Base-by-base conservation (phyloP, 1,139 yeast genomes). In the Candida glucosophila region DNA sequence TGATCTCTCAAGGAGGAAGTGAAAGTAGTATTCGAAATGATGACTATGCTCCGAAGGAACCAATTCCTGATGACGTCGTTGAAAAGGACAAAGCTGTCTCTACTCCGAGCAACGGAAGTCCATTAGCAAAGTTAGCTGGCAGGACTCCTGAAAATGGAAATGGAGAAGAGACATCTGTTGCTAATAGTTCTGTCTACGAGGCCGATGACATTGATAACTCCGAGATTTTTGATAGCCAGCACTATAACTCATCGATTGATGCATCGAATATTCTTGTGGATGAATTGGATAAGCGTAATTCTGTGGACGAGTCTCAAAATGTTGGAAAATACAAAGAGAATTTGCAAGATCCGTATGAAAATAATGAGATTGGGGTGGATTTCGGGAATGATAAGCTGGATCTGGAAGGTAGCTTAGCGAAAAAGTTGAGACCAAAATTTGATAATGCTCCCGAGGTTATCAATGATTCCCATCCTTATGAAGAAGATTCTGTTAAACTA, bases 361-460 rank as follows among this genome's bases (percentile, higher is more conserved):
- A n/a, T n/a, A n/a, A n/a, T n/a, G n/a, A n/a, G n/a, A n/a, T n/a
- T n/a, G n/a, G n/a, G n/a, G n/a, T n/a, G n/a, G n/a, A n/a, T n/a
- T n/a, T n/a, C n/a, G n/a, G n/a, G n/a, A n/a, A 26, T 11, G 26
- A 33, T 11, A 35, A 30, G 11, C 36, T 29, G 6, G 41, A 36
- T 8, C 49, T 43, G 16, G 47, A 46, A 9, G 40, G 47, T 2
- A 35, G 40, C 12, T 36, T 54, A 14, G 55, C 58, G 5, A 41
- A 40, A 20, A 47, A 43, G 4, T 43, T 54, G 26, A 45, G 53
- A 21, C 66, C 66, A 2, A 52, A 42, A 3, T 57, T 58, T 34
- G 61, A 55, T 23, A 36, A 39, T 3, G 41, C 43, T 8, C 58
- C 64, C 2, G 53, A 48, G 26, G 42, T 52, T 12, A 54, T 52